Conservation (phyloP, 768 basidiomycete species). For the Naganishia randhawae region DNA sequence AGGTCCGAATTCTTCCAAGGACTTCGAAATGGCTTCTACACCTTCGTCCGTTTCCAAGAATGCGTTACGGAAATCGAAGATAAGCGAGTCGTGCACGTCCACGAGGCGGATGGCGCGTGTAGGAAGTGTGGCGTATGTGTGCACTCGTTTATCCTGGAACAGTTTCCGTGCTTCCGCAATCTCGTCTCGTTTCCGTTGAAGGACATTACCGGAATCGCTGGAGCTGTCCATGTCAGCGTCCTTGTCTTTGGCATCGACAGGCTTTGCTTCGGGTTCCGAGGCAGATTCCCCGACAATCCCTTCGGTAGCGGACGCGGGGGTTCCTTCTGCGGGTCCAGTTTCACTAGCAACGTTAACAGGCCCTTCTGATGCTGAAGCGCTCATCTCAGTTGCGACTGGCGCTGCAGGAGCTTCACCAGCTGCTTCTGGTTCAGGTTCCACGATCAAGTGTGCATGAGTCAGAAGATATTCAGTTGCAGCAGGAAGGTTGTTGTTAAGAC, state of each 20-base stretch:
- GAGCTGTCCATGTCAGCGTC: neutral
- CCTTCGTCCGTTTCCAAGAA: slow-evolving; percentile 66
- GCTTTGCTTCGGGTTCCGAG: neutral
- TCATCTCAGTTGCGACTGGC: neutral
- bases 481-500: slow-evolving; percentile 81
- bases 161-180: slow-evolving; percentile 25
- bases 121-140: slow-evolving; percentile 63
- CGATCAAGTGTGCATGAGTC: slow-evolving; percentile 56
- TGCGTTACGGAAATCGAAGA: slow-evolving; percentile 80
- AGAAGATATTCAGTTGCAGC: slow-evolving; percentile 84
- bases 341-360: slow-evolving; percentile 6
- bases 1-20: slow-evolving; percentile 62
- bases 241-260: neutral
- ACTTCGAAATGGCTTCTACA: slow-evolving; percentile 69
- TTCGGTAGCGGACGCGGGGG: slow-evolving; percentile 26
- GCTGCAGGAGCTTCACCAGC: slow-evolving; percentile 4
- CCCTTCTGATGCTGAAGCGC: slow-evolving; percentile 29
- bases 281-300: neutral
- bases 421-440: slow-evolving; percentile 23
- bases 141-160: slow-evolving; percentile 63
- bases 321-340: slow-evolving; percentile 10
- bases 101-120: slow-evolving; percentile 70
- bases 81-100: slow-evolving; percentile 78
- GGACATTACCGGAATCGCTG: slow-evolving; percentile 37
- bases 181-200: slow-evolving; percentile 54